Percentiles rank a stretch among this genome's conserved stretches.
Evolutionary conservation across 2,329 filamentous ascomycete genomes (phyloP).

Genomic region (Nemania diffusa): DNA sequence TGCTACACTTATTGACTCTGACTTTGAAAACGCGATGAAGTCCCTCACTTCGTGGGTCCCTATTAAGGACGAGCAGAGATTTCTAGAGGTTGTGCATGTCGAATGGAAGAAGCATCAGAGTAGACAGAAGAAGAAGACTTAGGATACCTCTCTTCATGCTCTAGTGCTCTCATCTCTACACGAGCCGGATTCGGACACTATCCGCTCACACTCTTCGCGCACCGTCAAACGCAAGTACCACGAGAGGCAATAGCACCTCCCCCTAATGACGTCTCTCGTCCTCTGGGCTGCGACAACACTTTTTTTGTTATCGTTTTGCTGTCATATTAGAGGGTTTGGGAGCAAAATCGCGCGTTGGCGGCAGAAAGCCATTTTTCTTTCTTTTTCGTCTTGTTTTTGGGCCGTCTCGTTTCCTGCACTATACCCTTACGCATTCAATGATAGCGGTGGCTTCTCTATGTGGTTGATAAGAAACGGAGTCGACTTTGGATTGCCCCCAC

Average conservation of each 20-base stretch:
- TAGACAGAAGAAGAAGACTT: conserved; percentile 56
- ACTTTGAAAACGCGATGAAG: conserved; percentile 99
- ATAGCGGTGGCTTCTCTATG: conserved; percentile 22
- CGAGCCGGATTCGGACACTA: conserved; percentile 5
- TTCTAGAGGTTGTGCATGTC: conserved; percentile 89
- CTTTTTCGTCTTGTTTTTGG: background rate
- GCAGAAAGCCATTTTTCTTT: conserved; percentile 11
- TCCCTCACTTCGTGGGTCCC: conserved; percentile 93
- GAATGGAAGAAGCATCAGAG: conserved; percentile 79
- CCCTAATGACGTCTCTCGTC: conserved; percentile 27
- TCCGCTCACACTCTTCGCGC: conserved; percentile 7
- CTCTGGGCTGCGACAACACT: conserved; percentile 38
- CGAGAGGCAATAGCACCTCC: background rate
- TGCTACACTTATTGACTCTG: conserved; percentile 87
- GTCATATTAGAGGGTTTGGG: conserved; percentile 9
- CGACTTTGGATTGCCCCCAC: conserved; percentile 37
- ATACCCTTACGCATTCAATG: conserved; percentile 47
- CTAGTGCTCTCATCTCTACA: conserved; percentile 24
- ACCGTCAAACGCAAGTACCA: background rate
- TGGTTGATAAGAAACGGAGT: conserved; percentile 28
- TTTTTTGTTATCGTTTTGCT: conserved; percentile 31
- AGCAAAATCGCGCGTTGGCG: conserved; percentile 23
- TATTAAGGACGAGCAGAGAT: conserved; percentile 89
- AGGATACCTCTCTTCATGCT: conserved; percentile 40
- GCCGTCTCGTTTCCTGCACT: conserved; percentile 39